Percentiles rank a stretch among this genome's conserved stretches.
These are phyloP conservation scores for Ramaria rubella DNA, from an alignment of 768 basidiomycete species.

Conservation along the genomic window DNA sequence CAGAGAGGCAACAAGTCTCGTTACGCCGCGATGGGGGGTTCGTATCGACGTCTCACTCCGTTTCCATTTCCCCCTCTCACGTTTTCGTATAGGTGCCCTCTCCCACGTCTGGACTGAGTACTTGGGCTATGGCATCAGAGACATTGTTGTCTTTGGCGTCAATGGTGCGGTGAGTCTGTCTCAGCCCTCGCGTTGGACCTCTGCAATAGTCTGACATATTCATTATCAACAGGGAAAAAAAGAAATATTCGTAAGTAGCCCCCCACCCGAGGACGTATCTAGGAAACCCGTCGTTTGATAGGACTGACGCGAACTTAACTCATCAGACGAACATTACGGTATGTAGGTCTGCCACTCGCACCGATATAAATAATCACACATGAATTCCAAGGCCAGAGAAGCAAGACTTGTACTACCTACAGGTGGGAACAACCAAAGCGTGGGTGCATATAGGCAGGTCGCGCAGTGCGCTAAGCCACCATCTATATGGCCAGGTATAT, in stretches of 20 bases:
- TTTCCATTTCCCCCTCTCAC: neutral
- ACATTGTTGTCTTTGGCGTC: neutral
- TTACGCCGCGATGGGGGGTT: neutral
- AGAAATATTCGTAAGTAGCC: neutral
- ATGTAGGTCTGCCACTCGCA: neutral
- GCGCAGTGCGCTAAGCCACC: neutral
- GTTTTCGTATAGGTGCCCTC: neutral
- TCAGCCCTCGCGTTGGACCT: neutral
- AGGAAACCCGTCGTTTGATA: no score
- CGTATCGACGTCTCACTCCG: neutral
- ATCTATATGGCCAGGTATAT: neutral
- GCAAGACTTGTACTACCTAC: neutral
- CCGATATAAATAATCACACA: neutral
- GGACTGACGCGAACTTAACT: neutral
- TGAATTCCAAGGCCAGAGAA: neutral
- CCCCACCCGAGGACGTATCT: no score
- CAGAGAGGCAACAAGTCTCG: neutral
- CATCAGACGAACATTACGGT: neutral
- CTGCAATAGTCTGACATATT: no score
- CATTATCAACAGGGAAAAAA: no score
- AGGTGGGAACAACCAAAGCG: neutral
- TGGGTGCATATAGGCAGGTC: neutral
- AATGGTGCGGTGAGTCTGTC: neutral
- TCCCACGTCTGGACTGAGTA: neutral
- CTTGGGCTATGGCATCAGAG: neutral